Evolutionary conservation across 768 basidiomycete species (phyloP), one percentile per base, ranked within the genome.

Genomic region (Coprinopsis sp.): DNA sequence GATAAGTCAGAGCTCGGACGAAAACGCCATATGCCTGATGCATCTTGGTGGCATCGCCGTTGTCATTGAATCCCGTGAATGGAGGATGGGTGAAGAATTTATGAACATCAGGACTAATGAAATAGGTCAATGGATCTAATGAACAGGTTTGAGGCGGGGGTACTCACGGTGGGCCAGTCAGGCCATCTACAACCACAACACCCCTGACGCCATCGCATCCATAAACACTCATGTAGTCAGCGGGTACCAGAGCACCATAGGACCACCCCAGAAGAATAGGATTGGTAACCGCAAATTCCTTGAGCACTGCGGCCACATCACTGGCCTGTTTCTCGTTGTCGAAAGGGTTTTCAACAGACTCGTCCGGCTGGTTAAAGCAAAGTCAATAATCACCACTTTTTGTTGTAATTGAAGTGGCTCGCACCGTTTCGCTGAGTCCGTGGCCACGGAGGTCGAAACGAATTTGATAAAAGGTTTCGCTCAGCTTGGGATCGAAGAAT

Each of bases 371-470:
- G 33, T 19, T 38, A 40, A 28, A 34, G 25, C 4, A 39, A 30
- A 36, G 22, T 31, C 16, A 37, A 18, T 23, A 22, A 19, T 23
- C 5, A 30, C 24, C 22, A 31, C 18, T 11, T 23, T 13, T 11
- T 22, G 24, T 7, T 39, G 16, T 13, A n/a, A n/a, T 42, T 13
- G 14, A 22, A n/a, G n/a, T n/a, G n/a, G n/a, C n/a, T n/a, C 46
- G 19, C 19, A 47, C 46, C 22, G 46, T 47, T 16, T 47, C 46
- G n/a, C 46, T 47, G 6, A 37, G 24, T 19, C 46, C 46, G n/a
- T 47, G 46, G 12, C 46, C 46, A 18, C 46, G 46, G 22, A 47
- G 29, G 23, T 47, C 46, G 21, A 47, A 47, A 28, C 46, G 46
- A 3, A 47, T 28, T 47, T 47, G 46, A 31, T 47, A 47, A 24